Percentiles rank a stretch among this genome's conserved stretches.
These are phyloP conservation scores for Tetradesmus lagerheimii DNA, from an alignment of 139 green algal species.

Conservation along the genomic window DNA sequence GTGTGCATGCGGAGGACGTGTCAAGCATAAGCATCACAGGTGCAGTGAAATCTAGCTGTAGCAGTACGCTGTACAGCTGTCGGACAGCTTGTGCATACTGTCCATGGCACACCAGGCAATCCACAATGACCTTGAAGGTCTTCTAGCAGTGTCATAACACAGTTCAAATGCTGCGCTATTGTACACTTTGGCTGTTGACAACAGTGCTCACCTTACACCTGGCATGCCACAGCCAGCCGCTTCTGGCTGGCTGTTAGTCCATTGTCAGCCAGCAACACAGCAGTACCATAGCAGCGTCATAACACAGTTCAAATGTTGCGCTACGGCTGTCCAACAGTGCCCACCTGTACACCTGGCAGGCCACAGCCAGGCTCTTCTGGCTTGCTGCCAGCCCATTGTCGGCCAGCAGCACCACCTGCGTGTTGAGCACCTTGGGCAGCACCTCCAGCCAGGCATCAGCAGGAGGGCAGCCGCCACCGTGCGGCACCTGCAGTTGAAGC, in stretches of 20 bases:
- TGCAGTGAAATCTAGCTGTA: too few species aligned
- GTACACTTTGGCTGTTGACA: too few species aligned
- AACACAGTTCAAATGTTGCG: too few species aligned
- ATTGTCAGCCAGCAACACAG: neutral
- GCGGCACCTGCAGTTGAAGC: neutral
- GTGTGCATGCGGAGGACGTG: too few species aligned
- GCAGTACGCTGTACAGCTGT: too few species aligned
- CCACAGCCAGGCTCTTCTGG: conserved; percentile 32
- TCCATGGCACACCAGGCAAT: too few species aligned
- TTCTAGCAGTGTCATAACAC: too few species aligned
- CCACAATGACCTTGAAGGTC: too few species aligned
- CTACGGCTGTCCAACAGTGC: neutral
- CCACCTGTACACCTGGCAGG: conserved; percentile 48
- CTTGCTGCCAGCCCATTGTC: conserved; percentile 41
- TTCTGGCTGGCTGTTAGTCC: conserved; percentile 6
- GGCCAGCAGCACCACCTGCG: conserved; percentile 48
- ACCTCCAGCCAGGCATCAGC: conserved; percentile 49
- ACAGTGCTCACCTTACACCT: conserved; percentile 26
- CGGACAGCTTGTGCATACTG: too few species aligned
- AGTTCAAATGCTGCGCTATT: too few species aligned
- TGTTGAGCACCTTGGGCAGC: conserved; percentile 53
- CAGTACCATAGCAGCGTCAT: too few species aligned
- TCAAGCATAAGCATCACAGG: too few species aligned
- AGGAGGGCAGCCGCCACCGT: neutral
- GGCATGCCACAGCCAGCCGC: conserved; percentile 22